These are phyloP conservation scores for Vaccinium darrowii DNA, from an alignment of 148 eudicot species.

Conservation along the genomic window DNA sequence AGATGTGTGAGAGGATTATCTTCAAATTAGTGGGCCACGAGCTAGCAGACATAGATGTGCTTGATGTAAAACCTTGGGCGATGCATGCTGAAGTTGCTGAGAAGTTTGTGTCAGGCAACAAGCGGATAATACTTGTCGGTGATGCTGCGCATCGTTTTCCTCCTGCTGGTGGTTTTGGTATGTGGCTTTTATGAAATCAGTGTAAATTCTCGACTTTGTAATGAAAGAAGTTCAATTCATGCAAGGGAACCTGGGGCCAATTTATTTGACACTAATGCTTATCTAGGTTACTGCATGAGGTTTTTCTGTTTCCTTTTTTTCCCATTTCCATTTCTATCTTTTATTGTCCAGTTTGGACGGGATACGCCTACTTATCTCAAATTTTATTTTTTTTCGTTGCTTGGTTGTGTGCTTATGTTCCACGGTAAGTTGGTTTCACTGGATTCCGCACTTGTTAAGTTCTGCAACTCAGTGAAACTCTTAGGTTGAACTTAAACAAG, in stretches of 20 bases:
- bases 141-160: constrained; percentile 99
- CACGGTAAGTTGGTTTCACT: neutral
- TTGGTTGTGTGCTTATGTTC: neutral
- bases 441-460: neutral
- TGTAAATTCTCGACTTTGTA: neutral
- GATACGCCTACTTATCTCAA: neutral
- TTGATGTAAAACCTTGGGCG: constrained; percentile 92
- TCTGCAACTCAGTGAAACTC: neutral
- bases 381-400: neutral
- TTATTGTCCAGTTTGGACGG: neutral
- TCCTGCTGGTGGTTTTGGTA: constrained; percentile 99
- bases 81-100: constrained; percentile 99
- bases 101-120: constrained; percentile 53
- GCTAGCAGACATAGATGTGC: constrained; percentile 72
- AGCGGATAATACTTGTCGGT: constrained; percentile 73
- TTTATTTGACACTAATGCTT: neutral
- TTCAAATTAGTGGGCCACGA: constrained; percentile 75
- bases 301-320: neutral
- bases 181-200: constrained; percentile 10
- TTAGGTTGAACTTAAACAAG: neutral
- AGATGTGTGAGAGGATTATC: constrained; percentile 80
- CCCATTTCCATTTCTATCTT: neutral
- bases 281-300: neutral
- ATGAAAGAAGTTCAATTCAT: neutral
- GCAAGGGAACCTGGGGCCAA: neutral